Evolutionary conservation across 257 asterid genomes (phyloP), one percentile per base, ranked within the genome.

Genomic region (Linderniella brevidens): DNA sequence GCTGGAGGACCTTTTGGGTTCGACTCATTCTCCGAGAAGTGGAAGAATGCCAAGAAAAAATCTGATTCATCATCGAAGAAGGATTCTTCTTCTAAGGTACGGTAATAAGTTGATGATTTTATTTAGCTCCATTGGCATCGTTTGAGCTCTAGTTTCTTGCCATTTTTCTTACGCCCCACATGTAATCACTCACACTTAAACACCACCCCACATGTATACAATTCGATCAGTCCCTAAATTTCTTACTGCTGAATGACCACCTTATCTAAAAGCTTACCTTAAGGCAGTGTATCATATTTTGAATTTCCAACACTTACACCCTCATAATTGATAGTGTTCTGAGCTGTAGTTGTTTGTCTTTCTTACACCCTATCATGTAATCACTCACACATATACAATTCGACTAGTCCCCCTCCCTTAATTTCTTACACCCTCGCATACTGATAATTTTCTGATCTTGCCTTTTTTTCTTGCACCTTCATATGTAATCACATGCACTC

Each of bases 1-100:
- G 57, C 75, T 0, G 85, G 92, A n/a, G 86, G 95, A 1, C 87
- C 92, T 38, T 87, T 83, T 32, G 87, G 94, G 14, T 83, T 87
- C 55, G 93, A 80, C 62, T 72, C 79, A 55, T 83, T 87, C 74
- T 66, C 69, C 14, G 64, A 65, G 52, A 83, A 65, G 70, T 71
- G 80, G 66, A 78, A 74, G 64, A 82, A 79, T 35, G 60, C 53
- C 8, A 77, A 68, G 46, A 71, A 68, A 73, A 67, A 73, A 53
- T 52, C 92, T 5, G 48, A 65, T 49, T 68, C 93, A 35, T 73
- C 92, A 8, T 14, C 10, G 54, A 74, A 79, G 44, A 66, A 62
- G 61, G 64, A 63, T 11, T 67, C 83, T 53, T 77, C 94, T 45
- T 74, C 88, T 8, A 63, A 81, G 88, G 88, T 78, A 60, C 49